Percentiles rank a stretch among this genome's conserved stretches.
phyloP scores from a whole-genome alignment of 768 basidiomycete species.

The Suillus weaverae region DNA sequence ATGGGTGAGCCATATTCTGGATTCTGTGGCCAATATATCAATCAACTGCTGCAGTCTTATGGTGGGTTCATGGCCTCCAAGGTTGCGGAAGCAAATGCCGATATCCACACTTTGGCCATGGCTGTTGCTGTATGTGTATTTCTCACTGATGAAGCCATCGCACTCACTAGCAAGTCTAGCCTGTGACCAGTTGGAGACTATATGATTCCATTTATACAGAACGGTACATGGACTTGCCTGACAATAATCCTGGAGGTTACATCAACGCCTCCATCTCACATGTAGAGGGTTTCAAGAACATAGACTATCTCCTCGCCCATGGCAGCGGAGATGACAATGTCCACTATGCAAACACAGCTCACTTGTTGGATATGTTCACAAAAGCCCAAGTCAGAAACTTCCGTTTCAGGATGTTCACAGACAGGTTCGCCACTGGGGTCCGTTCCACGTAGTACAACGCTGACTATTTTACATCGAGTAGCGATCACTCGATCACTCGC shows the following conservation, averaged over 20 bases:
- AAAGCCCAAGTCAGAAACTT: constrained; percentile 67
- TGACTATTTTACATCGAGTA: constrained; percentile 30
- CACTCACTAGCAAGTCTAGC: constrained; percentile 41
- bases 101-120: constrained; percentile 89
- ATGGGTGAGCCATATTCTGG: constrained; percentile 63
- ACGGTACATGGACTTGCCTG: constrained; percentile 90
- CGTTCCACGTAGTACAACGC: constrained; percentile 7
- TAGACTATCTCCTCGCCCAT: constrained; percentile 84
- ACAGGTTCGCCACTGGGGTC: constrained; percentile 59
- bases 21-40: constrained; percentile 9
- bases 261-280: constrained; percentile 84
- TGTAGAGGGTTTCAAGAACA: constrained; percentile 81
- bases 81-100: constrained; percentile 86
- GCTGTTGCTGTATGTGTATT: constrained; percentile 72
- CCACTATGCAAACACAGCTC: constrained; percentile 89
- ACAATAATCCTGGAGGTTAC: constrained; percentile 83
- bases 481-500: constrained; percentile 75
- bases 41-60: constrained; percentile 62
- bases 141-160: constrained; percentile 2
- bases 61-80: constrained; percentile 97
- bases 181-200: constrained; percentile 84
- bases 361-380: constrained; percentile 92
- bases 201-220: constrained; percentile 97
- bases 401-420: constrained; percentile 95
- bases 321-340: constrained; percentile 98